phyloP scores from a whole-genome alignment of 305 asterid species.

The Withania somnifera region DNA sequence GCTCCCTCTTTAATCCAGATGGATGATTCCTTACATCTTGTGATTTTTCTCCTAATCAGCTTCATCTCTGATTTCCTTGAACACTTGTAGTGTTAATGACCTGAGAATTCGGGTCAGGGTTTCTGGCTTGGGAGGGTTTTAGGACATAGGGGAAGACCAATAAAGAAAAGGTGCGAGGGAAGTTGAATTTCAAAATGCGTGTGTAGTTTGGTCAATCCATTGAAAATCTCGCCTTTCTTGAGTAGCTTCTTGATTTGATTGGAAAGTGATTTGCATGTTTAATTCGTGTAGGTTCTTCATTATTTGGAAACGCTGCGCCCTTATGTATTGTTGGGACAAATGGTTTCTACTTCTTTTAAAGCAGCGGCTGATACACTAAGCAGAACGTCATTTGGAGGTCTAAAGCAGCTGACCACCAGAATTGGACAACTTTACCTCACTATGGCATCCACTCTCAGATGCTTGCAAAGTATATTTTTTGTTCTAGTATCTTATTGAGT shows the following conservation, averaged over 20 bases:
- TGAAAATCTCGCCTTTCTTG: not conserved
- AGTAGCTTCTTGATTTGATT: not conserved
- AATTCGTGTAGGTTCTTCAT: constrained; percentile 55
- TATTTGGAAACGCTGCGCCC: constrained; percentile 89
- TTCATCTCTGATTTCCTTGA: not conserved
- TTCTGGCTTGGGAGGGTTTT: not conserved
- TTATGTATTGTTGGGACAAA: constrained; percentile 65
- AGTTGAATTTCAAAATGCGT: not conserved
- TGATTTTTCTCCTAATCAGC: not conserved
- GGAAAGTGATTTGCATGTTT: not conserved
- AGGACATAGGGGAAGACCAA: not conserved
- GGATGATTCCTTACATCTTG: not conserved
- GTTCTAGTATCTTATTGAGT: not conserved
- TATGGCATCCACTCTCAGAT: constrained; percentile 54
- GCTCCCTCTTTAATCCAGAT: not conserved
- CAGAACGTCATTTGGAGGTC: constrained; percentile 56
- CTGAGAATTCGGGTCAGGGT: not conserved
- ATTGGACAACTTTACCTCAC: constrained; percentile 64
- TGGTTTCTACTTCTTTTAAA: constrained; percentile 81
- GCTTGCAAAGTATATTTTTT: constrained; percentile 37
- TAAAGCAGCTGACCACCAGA: constrained; percentile 58
- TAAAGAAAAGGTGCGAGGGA: not conserved
- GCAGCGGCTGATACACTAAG: constrained; percentile 80
- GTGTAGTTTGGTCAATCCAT: not conserved
- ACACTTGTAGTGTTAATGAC: not conserved